Evolutionary conservation across 2,329 filamentous ascomycete genomes (phyloP), one percentile per base, ranked within the genome.

Genomic region (Stagonosporopsis rhizophila): DNA sequence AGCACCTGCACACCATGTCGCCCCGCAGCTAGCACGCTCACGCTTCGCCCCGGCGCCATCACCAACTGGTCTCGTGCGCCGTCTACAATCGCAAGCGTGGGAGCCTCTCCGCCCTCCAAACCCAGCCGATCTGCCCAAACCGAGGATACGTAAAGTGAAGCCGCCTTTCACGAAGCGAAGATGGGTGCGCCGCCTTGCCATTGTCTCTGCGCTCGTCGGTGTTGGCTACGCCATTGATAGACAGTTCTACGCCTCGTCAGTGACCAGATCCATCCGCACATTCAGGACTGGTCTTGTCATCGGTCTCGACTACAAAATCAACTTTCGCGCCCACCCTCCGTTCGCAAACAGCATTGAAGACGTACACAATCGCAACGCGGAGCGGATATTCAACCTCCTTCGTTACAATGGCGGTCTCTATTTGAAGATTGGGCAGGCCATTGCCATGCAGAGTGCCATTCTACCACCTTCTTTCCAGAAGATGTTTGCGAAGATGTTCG

Each of bases 401-500:
- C 85, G 91, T 23, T 81, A 85, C 52, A 99, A 99, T 82, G 94
- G 95, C 58, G 95, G 95, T 0, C 78, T 99, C 17, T 99, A 98
- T 73, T 82, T 98, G 72, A 99, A 99, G 83, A 97, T 99, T 56
- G 95, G 95, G 0, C 95, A 99, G 81, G 95, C 95, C 4, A 94
- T 99, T 65, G 95, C 94, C 14, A 98, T 98, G 95, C 95, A 99
- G 81, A 94, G 90, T 65, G 94, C 94, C 0, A 88, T 98, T 23
- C 79, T 99, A 59, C 95, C 95, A 23, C 91, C 93, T 0, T 92
- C 96, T 76, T 98, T 98, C 68, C 92, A 96, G 80, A 88, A 89
- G 70, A 98, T 97, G 92, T 99, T 99, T 73, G 83, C 89, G 20
- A 85, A 89, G 69, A 97, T 99, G 92, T 99, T 98, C 74, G 95